Evolutionary conservation across 148 eudicot genomes (phyloP), one percentile per base, ranked within the genome.

Genomic region (Beta vulgaris): DNA sequence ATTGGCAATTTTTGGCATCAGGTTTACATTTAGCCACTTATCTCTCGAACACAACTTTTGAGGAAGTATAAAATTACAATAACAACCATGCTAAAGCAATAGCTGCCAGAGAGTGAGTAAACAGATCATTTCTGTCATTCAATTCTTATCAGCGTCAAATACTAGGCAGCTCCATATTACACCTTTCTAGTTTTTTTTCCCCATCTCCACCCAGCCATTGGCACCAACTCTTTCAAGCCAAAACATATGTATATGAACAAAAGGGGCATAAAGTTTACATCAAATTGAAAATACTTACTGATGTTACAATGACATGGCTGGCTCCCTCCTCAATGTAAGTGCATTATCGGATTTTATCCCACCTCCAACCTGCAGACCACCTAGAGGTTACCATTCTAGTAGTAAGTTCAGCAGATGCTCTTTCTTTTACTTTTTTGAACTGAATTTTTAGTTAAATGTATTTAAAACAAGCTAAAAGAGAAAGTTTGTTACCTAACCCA

Each of bases 291-390:
- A 54, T 6, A 75, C 79, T 75, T 89, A 95, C 98, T 15, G 97
- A 95, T 60, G 98, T 95, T 63, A 95, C 87, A 75, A 95, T 92
- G 83, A 95, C 93, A 86, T 95, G 98, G 84, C 96, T 92, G 49
- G 97, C 98, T 80, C 97, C 98, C 85, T 89, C 90, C 25, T 95
- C 87, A 71, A 95, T 87, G 87, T 89, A 95, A 85, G 71, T 14
- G 98, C 97, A 80, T 95, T 95, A 39, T 81, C 84, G 19, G 91
- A 72, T 75, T 86, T 92, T 80, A 95, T 89, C 55, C 98, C 98
- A 37, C 98, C 98, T 76, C 98, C 98, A 84, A 92, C 87, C 85
- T 95, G 98, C 90, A 95, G 85, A 79, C 97, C 98, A 77, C 97
- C 97, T 95, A 88, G 79, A 87, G 83, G 83, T 84, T 86, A 84